phyloP scores from a whole-genome alignment of 805 yeast genomes.

The Saccharomycopsis guyanensis region DNA sequence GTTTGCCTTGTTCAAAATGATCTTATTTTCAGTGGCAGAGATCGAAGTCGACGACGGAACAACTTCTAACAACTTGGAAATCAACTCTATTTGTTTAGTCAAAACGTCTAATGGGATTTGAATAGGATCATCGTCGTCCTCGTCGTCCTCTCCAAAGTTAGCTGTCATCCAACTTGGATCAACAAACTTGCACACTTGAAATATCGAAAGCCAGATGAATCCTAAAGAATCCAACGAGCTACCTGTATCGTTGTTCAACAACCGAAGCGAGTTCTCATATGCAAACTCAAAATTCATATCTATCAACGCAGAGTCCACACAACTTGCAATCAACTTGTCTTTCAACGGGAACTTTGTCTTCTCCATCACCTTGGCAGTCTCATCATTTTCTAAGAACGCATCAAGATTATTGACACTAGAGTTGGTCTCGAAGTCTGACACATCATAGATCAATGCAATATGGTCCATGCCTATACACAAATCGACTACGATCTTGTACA shows the following conservation, averaged over 20 bases:
- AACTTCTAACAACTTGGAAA: constrained; percentile 30
- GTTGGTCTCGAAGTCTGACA: constrained; percentile 11
- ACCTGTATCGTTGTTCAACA: constrained; percentile 24
- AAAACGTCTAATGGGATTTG: constrained; percentile 22
- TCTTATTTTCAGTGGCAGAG: constrained; percentile 26
- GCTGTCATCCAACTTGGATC: constrained; percentile 18
- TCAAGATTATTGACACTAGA: background rate
- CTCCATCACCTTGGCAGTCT: background rate
- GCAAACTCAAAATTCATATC: constrained; percentile 37
- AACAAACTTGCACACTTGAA: constrained; percentile 38
- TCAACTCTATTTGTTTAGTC: constrained; percentile 32
- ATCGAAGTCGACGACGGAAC: constrained; percentile 24
- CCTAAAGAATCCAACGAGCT: constrained; percentile 14
- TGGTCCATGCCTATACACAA: constrained; percentile 29
- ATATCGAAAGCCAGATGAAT: constrained; percentile 36
- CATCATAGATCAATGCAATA: constrained; percentile 19
- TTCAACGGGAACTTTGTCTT: constrained; percentile 24
- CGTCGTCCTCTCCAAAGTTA: constrained; percentile 8
- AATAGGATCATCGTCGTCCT: constrained; percentile 4
- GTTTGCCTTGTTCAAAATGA: constrained; percentile 27
- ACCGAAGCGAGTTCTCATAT: constrained; percentile 29
- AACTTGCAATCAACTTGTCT: constrained; percentile 31
- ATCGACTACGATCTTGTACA: constrained; percentile 33
- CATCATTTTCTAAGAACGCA: constrained; percentile 2
- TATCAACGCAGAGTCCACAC: constrained; percentile 38